phyloP scores from a whole-genome alignment of 2,329 filamentous ascomycete species.

The Ophiostoma angusticollis region DNA sequence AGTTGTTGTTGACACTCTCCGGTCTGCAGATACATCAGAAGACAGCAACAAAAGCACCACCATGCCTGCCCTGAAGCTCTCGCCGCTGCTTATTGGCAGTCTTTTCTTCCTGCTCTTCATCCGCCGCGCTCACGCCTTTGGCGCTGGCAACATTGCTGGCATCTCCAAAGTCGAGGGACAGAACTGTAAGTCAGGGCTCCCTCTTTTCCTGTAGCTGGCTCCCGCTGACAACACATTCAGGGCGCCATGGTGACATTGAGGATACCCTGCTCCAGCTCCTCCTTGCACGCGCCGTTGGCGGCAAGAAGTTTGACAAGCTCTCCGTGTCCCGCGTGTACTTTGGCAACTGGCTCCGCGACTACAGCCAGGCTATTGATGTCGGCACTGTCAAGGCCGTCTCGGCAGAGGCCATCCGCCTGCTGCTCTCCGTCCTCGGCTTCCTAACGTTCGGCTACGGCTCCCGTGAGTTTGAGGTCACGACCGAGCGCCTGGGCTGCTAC shows the following conservation, averaged over 20 bases:
- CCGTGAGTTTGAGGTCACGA: slow-evolving; percentile 74
- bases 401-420: slow-evolving; percentile 77
- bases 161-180: slow-evolving; percentile 70
- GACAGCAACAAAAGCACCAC: slow-evolving; percentile 8
- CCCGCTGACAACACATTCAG: slow-evolving; percentile 23
- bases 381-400: slow-evolving; percentile 85
- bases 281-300: slow-evolving; percentile 47
- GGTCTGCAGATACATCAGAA: too few relatives aligned
- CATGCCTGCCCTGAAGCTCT: slow-evolving; percentile 38
- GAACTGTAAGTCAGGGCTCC: slow-evolving; percentile 47
- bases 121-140: slow-evolving; percentile 61
- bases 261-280: slow-evolving; percentile 66
- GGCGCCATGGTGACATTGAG: slow-evolving; percentile 86
- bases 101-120: slow-evolving; percentile 54
- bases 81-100: slow-evolving; percentile 40
- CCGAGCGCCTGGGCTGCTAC: slow-evolving; percentile 67
- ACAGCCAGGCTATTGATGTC: slow-evolving; percentile 87
- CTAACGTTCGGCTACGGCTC: slow-evolving; percentile 77
- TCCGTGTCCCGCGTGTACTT: slow-evolving; percentile 87
- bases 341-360: slow-evolving; percentile 89
- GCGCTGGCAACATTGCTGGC: slow-evolving; percentile 77
- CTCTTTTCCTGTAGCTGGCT: not conserved
- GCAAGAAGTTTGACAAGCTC: slow-evolving; percentile 80
- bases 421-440: slow-evolving; percentile 83
- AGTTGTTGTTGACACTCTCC: not conserved